Conservation (phyloP, 2,329 filamentous ascomycete species). For the Talaromyces albobiverticillius region DNA sequence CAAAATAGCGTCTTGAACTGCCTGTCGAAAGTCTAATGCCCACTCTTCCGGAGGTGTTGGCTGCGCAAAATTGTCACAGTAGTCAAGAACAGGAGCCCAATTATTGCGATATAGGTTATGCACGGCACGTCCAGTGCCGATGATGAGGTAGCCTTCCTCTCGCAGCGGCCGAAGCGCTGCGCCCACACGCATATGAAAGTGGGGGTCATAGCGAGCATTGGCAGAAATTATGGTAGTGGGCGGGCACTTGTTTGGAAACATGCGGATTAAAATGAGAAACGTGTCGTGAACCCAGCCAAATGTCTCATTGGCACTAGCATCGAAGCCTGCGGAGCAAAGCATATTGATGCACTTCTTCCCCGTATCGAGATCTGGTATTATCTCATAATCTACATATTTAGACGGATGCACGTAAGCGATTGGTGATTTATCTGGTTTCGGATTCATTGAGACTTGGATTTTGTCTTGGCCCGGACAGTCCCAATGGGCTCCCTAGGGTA, state of each 20-base stretch:
- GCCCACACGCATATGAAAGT: slow-evolving; percentile 58
- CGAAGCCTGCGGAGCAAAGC: slow-evolving; percentile 53
- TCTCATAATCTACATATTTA: slow-evolving; percentile 62
- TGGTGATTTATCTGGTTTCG: slow-evolving; percentile 58
- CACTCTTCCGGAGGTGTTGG: slow-evolving; percentile 57
- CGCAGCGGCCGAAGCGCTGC: slow-evolving; percentile 56
- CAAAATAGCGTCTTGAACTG: slow-evolving; percentile 58
- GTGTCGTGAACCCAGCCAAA: slow-evolving; percentile 75
- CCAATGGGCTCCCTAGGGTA: slow-evolving; percentile 65
- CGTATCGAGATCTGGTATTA: slow-evolving; percentile 58
- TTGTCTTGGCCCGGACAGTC: slow-evolving; percentile 51
- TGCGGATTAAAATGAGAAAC: slow-evolving; percentile 65
- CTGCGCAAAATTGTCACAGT: slow-evolving; percentile 62
- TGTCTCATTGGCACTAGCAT: slow-evolving; percentile 49
- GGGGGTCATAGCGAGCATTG: slow-evolving; percentile 56
- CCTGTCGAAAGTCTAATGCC: slow-evolving; percentile 65
- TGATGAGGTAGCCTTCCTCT: slow-evolving; percentile 55
- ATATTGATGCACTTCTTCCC: slow-evolving; percentile 50
- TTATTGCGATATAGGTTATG: slow-evolving; percentile 68
- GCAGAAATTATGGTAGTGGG: slow-evolving; percentile 61
- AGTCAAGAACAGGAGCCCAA: slow-evolving; percentile 63
- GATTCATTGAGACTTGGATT: slow-evolving; percentile 62
- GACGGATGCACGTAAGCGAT: slow-evolving; percentile 65
- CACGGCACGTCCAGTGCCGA: slow-evolving; percentile 62
- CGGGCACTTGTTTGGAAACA: slow-evolving; percentile 65